phyloP scores from a whole-genome alignment of 306 rosid genomes.

The Cyamopsis tetragonoloba region DNA sequence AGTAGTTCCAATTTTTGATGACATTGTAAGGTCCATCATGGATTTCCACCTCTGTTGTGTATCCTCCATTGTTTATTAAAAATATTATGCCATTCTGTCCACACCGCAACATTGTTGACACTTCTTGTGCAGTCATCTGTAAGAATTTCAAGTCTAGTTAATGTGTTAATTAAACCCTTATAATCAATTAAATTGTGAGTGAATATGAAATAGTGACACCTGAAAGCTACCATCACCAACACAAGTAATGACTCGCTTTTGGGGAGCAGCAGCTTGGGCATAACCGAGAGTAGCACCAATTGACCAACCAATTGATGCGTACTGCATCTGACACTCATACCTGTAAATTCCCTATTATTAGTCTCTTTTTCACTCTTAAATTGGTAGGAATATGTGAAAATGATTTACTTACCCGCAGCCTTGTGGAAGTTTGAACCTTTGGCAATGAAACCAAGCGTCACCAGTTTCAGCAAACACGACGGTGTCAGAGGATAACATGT shows the following conservation, averaged over 20 bases:
- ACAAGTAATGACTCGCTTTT: conserved; percentile 21
- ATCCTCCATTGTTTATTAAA: conserved; percentile 24
- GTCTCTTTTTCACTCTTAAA: neutral
- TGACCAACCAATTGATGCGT: conserved; percentile 27
- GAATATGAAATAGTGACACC: neutral
- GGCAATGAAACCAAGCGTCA: conserved; percentile 27
- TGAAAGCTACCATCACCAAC: conserved; percentile 28
- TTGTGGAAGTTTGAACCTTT: conserved; percentile 22
- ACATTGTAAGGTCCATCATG: conserved; percentile 28
- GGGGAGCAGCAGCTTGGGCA: conserved; percentile 12
- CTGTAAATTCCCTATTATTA: neutral
- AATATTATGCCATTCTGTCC: conserved; percentile 1
- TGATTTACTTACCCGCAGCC: conserved; percentile 23
- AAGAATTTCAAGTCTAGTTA: neutral
- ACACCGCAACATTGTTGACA: conserved; percentile 14
- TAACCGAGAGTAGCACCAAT: conserved; percentile 27
- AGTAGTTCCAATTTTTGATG: conserved; percentile 21
- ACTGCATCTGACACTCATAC: conserved; percentile 24
- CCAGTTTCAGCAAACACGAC: conserved; percentile 17
- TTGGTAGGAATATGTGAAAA: neutral
- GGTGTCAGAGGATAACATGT: conserved; percentile 14
- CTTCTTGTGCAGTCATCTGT: conserved; percentile 19
- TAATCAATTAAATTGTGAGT: neutral
- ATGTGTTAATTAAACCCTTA: neutral
- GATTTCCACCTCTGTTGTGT: conserved; percentile 10